A percentile compares a stretch with the other conserved stretches of the same genome.
These are phyloP conservation scores for Penicillium nucicola DNA, from an alignment of 495 filamentous ascomycete genomes.

Conservation along the genomic window DNA sequence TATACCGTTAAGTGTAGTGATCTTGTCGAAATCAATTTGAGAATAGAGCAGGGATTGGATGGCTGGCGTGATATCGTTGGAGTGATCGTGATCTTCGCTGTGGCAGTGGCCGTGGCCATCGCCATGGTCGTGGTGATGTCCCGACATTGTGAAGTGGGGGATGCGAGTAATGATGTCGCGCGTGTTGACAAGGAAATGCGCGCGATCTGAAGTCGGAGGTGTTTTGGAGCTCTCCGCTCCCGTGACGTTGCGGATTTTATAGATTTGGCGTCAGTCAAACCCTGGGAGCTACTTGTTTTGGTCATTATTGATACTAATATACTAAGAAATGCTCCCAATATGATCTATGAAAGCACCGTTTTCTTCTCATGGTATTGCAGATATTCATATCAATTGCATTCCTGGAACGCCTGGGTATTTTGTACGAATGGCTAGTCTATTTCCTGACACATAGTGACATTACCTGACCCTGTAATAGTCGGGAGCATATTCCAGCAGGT, in stretches of 20 bases:
- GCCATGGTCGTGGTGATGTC: conserved; percentile 43
- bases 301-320: no score
- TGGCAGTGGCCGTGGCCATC: conserved; percentile 41
- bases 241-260: conserved; percentile 16
- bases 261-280: background rate
- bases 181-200: background rate
- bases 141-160: conserved; percentile 30
- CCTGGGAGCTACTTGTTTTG: no score
- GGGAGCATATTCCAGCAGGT: conserved; percentile 85
- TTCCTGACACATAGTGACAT: background rate
- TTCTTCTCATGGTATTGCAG: background rate
- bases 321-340: no score
- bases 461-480: conserved; percentile 70
- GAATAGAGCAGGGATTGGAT: conserved; percentile 84
- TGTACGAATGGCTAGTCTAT: background rate
- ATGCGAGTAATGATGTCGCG: background rate
- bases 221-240: conserved; percentile 13
- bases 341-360: no score
- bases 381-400: background rate
- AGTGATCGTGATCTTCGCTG: conserved; percentile 65
- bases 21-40: conserved; percentile 83
- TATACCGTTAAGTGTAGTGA: conserved; percentile 76
- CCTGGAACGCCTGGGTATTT: conserved; percentile 13
- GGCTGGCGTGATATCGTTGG: conserved; percentile 87
- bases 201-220: background rate